Base-by-base conservation (phyloP, 768 basidiomycete genomes). In the Boletus pseudopeckii region DNA sequence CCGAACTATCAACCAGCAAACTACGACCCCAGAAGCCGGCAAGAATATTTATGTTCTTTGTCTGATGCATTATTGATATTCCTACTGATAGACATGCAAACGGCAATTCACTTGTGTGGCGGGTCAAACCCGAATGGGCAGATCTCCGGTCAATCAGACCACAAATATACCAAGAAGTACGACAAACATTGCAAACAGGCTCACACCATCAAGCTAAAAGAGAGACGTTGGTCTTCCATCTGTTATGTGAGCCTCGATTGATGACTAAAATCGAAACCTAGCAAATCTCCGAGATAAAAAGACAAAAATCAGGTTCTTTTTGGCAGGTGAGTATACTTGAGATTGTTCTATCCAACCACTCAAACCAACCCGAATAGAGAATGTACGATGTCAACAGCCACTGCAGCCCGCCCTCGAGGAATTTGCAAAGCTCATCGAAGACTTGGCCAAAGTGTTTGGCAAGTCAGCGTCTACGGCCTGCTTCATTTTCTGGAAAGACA, bases 401-500 rank as follows among this genome's bases (percentile, higher is more conserved):
- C 53, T 54, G 45, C 15, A 0, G 4, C 13, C 8, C 22, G 51
- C 43, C 17, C 28, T 61, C 4, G 11, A 22, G 36, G 38, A 44
- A 20, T 61, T 61, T 32, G 48, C 38, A 5, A 2, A 38, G 4
- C 51, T 61, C 26, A 24, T 61, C 41, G 37, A 34, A 3, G 13
- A 13, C 7, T 22, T 61, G 41, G 45, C 55, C 8, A 0, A 2
- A 0, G 60, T 61, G 20, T 61, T 58, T 13, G 28, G 9, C 14
- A 4, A 24, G 3, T 28, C 30, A 32, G 8, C 36, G 8, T 38
- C 55, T 1, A 18, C 22, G 4, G 17, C 36, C 18, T 60, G 59
- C 28, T 53, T 26, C 42, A 58, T 61, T 26, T 53, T 61, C 48
- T 61, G 59, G 59, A 52, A 62, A 44, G 59, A 61, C 20, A 62